Conservation (phyloP, 345 rosid genomes). For the Populus pruinosa region DNA sequence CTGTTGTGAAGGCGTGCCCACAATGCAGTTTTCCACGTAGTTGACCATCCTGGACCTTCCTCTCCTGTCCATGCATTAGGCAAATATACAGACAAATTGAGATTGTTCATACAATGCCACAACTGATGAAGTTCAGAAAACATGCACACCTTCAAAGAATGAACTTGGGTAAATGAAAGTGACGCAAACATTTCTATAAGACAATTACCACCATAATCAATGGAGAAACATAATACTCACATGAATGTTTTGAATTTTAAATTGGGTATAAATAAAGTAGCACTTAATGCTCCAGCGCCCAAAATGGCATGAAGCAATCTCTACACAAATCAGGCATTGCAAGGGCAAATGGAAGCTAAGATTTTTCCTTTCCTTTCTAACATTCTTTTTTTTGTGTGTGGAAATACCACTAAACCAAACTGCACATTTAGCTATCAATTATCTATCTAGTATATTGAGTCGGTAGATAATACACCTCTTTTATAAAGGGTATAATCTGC, state of each 20-base stretch:
- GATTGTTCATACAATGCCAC: background rate
- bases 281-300: background rate
- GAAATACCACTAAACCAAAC: background rate
- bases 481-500: constrained; percentile 61
- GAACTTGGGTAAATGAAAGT: background rate
- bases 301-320: background rate
- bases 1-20: constrained; percentile 84
- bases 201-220: background rate
- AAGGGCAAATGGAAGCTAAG: background rate
- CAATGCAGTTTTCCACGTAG: constrained; percentile 75
- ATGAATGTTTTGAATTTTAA: background rate
- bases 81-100: background rate
- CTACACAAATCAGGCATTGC: background rate
- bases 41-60: constrained; percentile 98
- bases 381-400: background rate
- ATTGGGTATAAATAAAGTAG: background rate
- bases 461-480: constrained; percentile 50
- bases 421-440: background rate
- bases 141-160: background rate
- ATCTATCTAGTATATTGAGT: background rate
- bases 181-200: background rate
- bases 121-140: background rate
- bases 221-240: background rate
- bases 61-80: constrained; percentile 54
- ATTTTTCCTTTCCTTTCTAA: background rate